phyloP scores from a whole-genome alignment of 1,284 basidiomycete species.

The Hypsizygus ulmarius region DNA sequence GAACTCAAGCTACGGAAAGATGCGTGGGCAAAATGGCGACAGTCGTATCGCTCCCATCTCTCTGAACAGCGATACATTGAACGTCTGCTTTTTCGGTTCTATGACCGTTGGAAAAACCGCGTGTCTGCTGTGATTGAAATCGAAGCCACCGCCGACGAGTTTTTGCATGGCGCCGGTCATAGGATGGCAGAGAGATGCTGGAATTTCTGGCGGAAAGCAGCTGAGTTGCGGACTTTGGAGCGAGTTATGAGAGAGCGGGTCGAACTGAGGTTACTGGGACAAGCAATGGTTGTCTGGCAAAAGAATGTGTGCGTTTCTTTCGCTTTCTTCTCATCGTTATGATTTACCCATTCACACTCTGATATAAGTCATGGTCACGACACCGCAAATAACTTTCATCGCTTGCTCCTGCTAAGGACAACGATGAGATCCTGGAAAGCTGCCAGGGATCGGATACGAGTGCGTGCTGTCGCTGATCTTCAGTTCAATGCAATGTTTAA shows the following conservation, averaged over 20 bases:
- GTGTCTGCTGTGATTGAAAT: constrained; percentile 40
- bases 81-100: constrained; percentile 41
- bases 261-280: constrained; percentile 44
- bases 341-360: constrained; percentile 2
- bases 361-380: constrained; percentile 40
- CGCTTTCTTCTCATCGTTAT: background rate
- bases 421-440: constrained; percentile 55
- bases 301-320: constrained; percentile 45
- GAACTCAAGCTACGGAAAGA: constrained; percentile 49
- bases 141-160: constrained; percentile 48
- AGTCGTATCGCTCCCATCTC: constrained; percentile 45
- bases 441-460: constrained; percentile 47
- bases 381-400: constrained; percentile 43
- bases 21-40: constrained; percentile 63
- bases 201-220: constrained; percentile 52
- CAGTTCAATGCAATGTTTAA: constrained; percentile 2
- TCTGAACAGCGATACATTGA: constrained; percentile 48
- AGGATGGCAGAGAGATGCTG: constrained; percentile 41
- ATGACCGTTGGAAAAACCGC: constrained; percentile 49
- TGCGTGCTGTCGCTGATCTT: constrained; percentile 29
- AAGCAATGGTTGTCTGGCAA: constrained; percentile 54
- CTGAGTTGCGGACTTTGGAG: constrained; percentile 44
- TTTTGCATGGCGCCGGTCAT: constrained; percentile 36
- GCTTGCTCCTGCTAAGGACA: constrained; percentile 42
- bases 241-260: constrained; percentile 41